Evolutionary conservation across 2,329 filamentous ascomycete genomes (phyloP).

Genomic region (Talaromyces verruculosus): DNA sequence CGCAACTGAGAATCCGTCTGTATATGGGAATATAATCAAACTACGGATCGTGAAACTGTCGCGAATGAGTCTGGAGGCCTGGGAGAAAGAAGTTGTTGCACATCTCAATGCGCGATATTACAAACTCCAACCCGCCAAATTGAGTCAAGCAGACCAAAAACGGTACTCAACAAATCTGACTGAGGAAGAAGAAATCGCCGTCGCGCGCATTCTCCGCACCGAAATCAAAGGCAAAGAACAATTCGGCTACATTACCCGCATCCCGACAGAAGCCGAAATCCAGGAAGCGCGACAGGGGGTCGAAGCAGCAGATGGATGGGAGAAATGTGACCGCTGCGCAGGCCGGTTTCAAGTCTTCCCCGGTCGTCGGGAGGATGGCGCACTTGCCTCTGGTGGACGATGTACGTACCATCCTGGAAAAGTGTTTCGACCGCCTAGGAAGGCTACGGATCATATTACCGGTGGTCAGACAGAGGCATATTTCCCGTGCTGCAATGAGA

Average conservation of each 20-base stretch:
- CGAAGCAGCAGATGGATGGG: slow-evolving; percentile 70
- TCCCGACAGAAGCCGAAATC: slow-evolving; percentile 68
- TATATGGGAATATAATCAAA: slow-evolving; percentile 84
- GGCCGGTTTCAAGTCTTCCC: slow-evolving; percentile 91
- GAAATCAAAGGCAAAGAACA: slow-evolving; percentile 62
- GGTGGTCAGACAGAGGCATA: slow-evolving; percentile 57
- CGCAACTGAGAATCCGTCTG: slow-evolving; percentile 63
- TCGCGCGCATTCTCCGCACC: slow-evolving; percentile 64
- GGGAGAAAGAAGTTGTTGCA: slow-evolving; percentile 63
- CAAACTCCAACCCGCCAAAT: slow-evolving; percentile 28
- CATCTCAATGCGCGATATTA: slow-evolving; percentile 42
- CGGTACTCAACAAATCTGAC: slow-evolving; percentile 69
- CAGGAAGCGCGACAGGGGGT: slow-evolving; percentile 65
- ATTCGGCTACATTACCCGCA: slow-evolving; percentile 71
- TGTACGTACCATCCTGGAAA: slow-evolving; percentile 83
- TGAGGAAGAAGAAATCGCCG: slow-evolving; percentile 63
- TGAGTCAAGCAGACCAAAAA: slow-evolving; percentile 43
- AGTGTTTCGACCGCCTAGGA: slow-evolving; percentile 57
- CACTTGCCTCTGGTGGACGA: slow-evolving; percentile 70
- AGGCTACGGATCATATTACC: slow-evolving; percentile 57
- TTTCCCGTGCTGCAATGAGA: slow-evolving; percentile 77
- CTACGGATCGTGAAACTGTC: slow-evolving; percentile 74
- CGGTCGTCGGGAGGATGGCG: slow-evolving; percentile 73
- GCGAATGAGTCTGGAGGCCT: slow-evolving; percentile 70
- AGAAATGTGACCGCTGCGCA: slow-evolving; percentile 83